Evolutionary conservation across 208 protist species (phyloP).

Genomic region (Leishmania gerbilli): DNA sequence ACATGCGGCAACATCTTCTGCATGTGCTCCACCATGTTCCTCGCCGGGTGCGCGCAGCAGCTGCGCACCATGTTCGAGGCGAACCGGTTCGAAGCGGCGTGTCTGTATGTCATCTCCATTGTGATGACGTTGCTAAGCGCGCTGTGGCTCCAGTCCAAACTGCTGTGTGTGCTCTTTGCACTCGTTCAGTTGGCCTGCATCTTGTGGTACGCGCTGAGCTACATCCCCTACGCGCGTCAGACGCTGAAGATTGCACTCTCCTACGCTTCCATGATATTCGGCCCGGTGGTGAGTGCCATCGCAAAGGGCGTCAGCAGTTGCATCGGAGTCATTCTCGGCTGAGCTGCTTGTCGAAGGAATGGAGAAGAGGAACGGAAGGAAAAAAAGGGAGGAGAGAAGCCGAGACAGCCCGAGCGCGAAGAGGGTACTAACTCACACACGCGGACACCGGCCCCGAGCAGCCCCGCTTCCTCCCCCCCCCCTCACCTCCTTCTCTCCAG

Average conservation of each 20-base stretch:
- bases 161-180: conserved; percentile 66
- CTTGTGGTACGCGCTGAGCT: conserved; percentile 92
- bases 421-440: background rate
- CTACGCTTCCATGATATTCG: conserved; percentile 28
- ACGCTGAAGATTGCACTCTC: conserved; percentile 40
- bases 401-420: background rate
- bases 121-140: conserved; percentile 73
- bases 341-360: background rate
- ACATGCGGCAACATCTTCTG: conserved; percentile 89
- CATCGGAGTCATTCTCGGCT: conserved; percentile 14
- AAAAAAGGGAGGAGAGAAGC: too few species aligned
- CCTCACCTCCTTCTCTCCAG: background rate
- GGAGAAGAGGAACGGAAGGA: background rate
- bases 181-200: conserved; percentile 63
- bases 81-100: conserved; percentile 72
- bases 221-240: conserved; percentile 84
- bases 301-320: conserved; percentile 32
- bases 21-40: conserved; percentile 83
- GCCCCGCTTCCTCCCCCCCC: background rate
- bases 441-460: background rate
- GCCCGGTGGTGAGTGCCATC: conserved; percentile 35
- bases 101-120: conserved; percentile 70
- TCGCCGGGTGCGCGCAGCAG: conserved; percentile 80
- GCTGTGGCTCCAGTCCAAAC: conserved; percentile 56
- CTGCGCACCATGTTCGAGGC: conserved; percentile 81